Evolutionary conservation across 2,329 filamentous ascomycete species (phyloP), one percentile per base, ranked within the genome.

Genomic region (Nemania abortiva): DNA sequence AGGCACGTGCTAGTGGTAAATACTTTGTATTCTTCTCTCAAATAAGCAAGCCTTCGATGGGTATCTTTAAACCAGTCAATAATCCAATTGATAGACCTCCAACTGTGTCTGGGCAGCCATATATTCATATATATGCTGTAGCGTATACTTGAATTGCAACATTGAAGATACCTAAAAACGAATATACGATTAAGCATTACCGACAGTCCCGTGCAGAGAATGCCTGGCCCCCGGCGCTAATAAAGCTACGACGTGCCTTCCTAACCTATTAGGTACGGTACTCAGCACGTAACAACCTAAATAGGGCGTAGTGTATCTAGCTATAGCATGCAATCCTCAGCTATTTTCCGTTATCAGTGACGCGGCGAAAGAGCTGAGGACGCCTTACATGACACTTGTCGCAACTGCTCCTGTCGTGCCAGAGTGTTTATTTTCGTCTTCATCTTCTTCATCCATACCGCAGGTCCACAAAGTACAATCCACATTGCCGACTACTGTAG

Each of bases 321-420:
- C 18, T n/a, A 47, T 18, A 47, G 42, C 18, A 47, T n/a, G 15
- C 42, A 7, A 20, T 54, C 53, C 42, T 52, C 52, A 58, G 65
- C 65, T 55, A 52, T 49, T 57, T 61, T 61, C 54, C 29, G 56
- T 42, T 68, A 65, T 61, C 66, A 37, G 63, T 65, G 66, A 68
- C 66, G 62, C 66, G 62, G 66, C 66, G 45, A 42, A 27, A 54
- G 22, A 60, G 65, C 65, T 68, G 65, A 68, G 24, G 45, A 20
- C 34, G 24, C 37, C 49, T 57, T 64, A 29, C 37, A 42, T 20
- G 37, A 53, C 58, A 61, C 58, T 31, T 65, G 63, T 65, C 50
- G 63, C 63, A 65, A 60, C 63, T 65, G 63, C 59, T 66, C 52
- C 45, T 31, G 37, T 57, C 54, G 56, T 57, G 22, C 31, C 62